These are phyloP conservation scores for Cryptosporidium tyzzeri DNA, from an alignment of 169 alveolate species.

Conservation along the genomic window DNA sequence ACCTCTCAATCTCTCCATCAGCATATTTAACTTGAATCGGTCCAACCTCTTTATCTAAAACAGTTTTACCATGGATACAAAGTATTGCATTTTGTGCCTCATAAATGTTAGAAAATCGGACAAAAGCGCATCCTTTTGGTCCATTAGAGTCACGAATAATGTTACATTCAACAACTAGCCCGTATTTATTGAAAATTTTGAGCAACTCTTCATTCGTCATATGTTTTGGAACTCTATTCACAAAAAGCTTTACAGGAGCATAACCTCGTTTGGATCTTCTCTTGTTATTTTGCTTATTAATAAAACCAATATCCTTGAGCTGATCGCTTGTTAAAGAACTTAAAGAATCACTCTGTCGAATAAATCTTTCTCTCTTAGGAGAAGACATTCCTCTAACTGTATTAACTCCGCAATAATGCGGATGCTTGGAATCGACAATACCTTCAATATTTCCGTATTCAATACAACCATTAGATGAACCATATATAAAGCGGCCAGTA, in stretches of 20 bases:
- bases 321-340: slow-evolving; percentile 64
- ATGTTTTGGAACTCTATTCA: slow-evolving; percentile 65
- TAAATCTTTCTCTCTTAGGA: slow-evolving; percentile 8
- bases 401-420: background rate
- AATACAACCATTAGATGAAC: background rate
- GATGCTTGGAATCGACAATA: background rate
- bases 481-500: background rate
- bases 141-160: slow-evolving; percentile 70
- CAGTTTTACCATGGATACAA: slow-evolving; percentile 69
- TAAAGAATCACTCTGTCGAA: slow-evolving; percentile 27
- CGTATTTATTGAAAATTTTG: slow-evolving; percentile 59
- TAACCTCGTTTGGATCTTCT: slow-evolving; percentile 61
- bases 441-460: background rate
- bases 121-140: slow-evolving; percentile 71
- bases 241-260: slow-evolving; percentile 69
- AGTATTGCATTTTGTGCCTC: slow-evolving; percentile 75
- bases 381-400: background rate
- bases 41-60: slow-evolving; percentile 54
- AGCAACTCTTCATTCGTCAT: slow-evolving; percentile 62
- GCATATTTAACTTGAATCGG: slow-evolving; percentile 76
- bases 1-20: slow-evolving; percentile 68
- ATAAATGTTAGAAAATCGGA: slow-evolving; percentile 43
- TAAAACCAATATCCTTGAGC: slow-evolving; percentile 56
- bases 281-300: slow-evolving; percentile 34
- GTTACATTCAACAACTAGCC: slow-evolving; percentile 69